Conservation (phyloP, 495 filamentous ascomycete species). For the Sordaria brevicollis region DNA sequence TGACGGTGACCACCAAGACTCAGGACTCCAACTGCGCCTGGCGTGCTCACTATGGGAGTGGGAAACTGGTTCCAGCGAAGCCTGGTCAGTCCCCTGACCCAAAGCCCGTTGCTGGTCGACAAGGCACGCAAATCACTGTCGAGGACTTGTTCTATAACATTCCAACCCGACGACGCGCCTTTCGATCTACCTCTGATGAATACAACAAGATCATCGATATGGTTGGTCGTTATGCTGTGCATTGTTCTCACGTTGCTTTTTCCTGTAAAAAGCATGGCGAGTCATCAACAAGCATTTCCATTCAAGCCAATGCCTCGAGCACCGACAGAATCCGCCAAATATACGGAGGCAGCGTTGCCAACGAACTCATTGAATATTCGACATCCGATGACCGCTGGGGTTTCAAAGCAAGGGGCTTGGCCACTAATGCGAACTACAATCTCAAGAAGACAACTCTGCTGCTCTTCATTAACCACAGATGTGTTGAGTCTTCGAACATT, state of each 20-base stretch:
- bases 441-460: conserved; percentile 83
- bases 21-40: conserved; percentile 83
- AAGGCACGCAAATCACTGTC: conserved; percentile 93
- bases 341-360: conserved; percentile 76
- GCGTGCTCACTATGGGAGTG: conserved; percentile 76
- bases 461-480: conserved; percentile 94
- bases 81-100: conserved; percentile 86
- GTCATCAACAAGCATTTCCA: conserved; percentile 67
- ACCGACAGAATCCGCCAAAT: conserved; percentile 84
- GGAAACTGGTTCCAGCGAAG: conserved; percentile 74
- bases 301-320: conserved; percentile 56
- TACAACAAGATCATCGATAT: conserved; percentile 97
- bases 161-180: conserved; percentile 78
- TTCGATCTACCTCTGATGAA: conserved; percentile 86
- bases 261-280: conserved; percentile 96
- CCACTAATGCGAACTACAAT: conserved; percentile 92
- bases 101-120: conserved; percentile 80
- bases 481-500: conserved; percentile 86
- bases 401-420: conserved; percentile 70
- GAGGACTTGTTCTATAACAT: conserved; percentile 98
- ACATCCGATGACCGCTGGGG: conserved; percentile 66
- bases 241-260: conserved; percentile 83
- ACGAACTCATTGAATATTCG: conserved; percentile 74
- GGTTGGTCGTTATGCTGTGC: conserved; percentile 89
- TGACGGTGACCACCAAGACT: conserved; percentile 90